These are phyloP conservation scores for Pterulicium gracile DNA, from an alignment of 1,284 basidiomycete genomes.

Conservation along the genomic window DNA sequence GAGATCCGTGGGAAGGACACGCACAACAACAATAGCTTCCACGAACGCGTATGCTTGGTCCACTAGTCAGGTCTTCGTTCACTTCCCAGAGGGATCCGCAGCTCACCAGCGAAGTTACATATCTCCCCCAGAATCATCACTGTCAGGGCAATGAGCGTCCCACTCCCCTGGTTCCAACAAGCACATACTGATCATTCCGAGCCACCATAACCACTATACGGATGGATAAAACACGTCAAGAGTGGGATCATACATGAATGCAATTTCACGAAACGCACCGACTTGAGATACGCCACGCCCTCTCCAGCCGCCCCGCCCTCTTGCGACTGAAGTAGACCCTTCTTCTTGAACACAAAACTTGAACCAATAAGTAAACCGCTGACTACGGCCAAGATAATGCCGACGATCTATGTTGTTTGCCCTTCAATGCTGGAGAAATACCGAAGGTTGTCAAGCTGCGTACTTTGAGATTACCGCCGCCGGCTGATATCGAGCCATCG, in stretches of 20 bases:
- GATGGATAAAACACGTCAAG: constrained; percentile 4
- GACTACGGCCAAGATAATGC: constrained; percentile 72
- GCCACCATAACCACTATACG: constrained; percentile 73
- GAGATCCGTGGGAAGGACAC: constrained; percentile 19
- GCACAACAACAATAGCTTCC: constrained; percentile 77
- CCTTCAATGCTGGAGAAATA: constrained; percentile 4
- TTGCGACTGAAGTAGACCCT: constrained; percentile 68
- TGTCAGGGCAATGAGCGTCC: constrained; percentile 18
- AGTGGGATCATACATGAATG: constrained; percentile 7
- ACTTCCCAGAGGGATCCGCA: not conserved
- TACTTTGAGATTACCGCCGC: constrained; percentile 24
- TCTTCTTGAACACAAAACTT: constrained; percentile 95
- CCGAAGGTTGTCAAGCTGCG: not conserved
- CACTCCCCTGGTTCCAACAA: not conserved
- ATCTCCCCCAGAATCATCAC: constrained; percentile 78
- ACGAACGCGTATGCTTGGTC: constrained; percentile 77
- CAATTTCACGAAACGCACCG: constrained; percentile 36
- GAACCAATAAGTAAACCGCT: constrained; percentile 88
- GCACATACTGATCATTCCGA: constrained; percentile 64
- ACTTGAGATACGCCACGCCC: constrained; percentile 92
- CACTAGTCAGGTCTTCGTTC: constrained; percentile 12
- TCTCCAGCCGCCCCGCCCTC: constrained; percentile 71
- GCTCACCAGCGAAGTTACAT: constrained; percentile 73
- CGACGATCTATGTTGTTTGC: constrained; percentile 40
- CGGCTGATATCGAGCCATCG: constrained; percentile 11